A percentile compares a stretch with the other conserved stretches of the same genome.
Conservation (phyloP, 2,329 filamentous ascomycete genomes). For the Annulohypoxylon truncatum region DNA sequence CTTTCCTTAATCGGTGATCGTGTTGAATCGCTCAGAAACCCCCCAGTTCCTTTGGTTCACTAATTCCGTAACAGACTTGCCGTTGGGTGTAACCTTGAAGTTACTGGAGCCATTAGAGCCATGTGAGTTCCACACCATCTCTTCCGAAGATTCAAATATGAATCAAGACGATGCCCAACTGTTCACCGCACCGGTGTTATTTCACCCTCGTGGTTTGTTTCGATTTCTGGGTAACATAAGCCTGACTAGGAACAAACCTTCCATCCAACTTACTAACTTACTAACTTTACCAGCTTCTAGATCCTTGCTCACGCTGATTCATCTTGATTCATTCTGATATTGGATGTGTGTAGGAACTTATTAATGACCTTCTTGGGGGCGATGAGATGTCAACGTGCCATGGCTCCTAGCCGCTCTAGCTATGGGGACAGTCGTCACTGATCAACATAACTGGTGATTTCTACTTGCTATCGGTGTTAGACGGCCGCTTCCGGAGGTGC, state of each 20-base stretch:
- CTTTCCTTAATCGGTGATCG: slow-evolving; percentile 36
- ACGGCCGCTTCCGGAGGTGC: slow-evolving; percentile 6
- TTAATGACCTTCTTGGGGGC: slow-evolving; percentile 1
- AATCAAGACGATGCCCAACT: slow-evolving; percentile 29
- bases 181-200: slow-evolving; percentile 29
- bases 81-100: slow-evolving; percentile 36
- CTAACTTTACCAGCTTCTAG: background rate
- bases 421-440: slow-evolving; percentile 35
- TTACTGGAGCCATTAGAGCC: slow-evolving; percentile 12
- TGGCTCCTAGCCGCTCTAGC: slow-evolving; percentile 13
- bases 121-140: slow-evolving; percentile 38
- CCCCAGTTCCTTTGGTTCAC: slow-evolving; percentile 2
- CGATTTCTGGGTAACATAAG: slow-evolving; percentile 15
- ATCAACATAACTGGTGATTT: slow-evolving; percentile 35
- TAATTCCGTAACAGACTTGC: slow-evolving; percentile 37
- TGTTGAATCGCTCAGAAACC: slow-evolving; percentile 26
- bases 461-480: slow-evolving; percentile 13
- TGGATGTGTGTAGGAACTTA: too few relatives aligned
- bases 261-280: background rate
- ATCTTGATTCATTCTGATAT: background rate
- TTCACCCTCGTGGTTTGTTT: slow-evolving; percentile 19
- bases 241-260: slow-evolving; percentile 24
- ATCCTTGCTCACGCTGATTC: slow-evolving; percentile 14
- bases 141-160: slow-evolving; percentile 27
- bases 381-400: slow-evolving; percentile 17